Percentiles rank a stretch among this genome's conserved stretches.
phyloP scores from a whole-genome alignment of 1,284 basidiomycete genomes.

The Agroathelia rolfsii region DNA sequence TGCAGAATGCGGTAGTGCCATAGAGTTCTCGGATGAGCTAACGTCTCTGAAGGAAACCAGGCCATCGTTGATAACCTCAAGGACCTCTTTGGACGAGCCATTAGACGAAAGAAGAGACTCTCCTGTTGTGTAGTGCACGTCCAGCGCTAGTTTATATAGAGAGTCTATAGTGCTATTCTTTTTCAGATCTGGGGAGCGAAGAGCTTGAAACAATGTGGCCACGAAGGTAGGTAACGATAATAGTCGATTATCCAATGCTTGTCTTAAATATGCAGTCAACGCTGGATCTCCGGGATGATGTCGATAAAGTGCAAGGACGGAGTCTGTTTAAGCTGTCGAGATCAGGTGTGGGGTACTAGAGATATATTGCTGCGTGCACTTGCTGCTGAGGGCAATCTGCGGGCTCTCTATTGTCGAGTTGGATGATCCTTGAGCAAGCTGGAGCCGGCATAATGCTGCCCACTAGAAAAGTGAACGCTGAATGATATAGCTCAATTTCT shows the following conservation, averaged over 20 bases:
- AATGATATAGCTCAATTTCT: conserved; percentile 1
- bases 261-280: conserved; percentile 51
- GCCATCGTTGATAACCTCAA: conserved; percentile 40
- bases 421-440: conserved; percentile 38
- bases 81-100: conserved; percentile 40
- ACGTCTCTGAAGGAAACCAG: conserved; percentile 23
- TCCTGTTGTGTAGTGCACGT: conserved; percentile 51
- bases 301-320: conserved; percentile 53
- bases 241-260: conserved; percentile 44
- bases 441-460: conserved; percentile 50
- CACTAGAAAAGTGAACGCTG: conserved; percentile 34
- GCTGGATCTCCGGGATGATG: conserved; percentile 55
- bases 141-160: conserved; percentile 54
- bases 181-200: conserved; percentile 39
- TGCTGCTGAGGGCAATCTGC: conserved; percentile 39
- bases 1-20: conserved; percentile 22
- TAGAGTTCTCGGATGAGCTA: not conserved
- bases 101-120: conserved; percentile 41
- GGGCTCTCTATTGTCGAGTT: conserved; percentile 28
- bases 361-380: conserved; percentile 12
- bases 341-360: conserved; percentile 2
- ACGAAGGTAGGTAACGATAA: conserved; percentile 51
- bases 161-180: conserved; percentile 54
- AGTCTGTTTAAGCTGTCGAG: conserved; percentile 33
- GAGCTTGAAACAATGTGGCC: conserved; percentile 37